A percentile compares a stretch with the other conserved stretches of the same genome.
phyloP scores from a whole-genome alignment of 106 monocot genomes.

The Allium fistulosum region DNA sequence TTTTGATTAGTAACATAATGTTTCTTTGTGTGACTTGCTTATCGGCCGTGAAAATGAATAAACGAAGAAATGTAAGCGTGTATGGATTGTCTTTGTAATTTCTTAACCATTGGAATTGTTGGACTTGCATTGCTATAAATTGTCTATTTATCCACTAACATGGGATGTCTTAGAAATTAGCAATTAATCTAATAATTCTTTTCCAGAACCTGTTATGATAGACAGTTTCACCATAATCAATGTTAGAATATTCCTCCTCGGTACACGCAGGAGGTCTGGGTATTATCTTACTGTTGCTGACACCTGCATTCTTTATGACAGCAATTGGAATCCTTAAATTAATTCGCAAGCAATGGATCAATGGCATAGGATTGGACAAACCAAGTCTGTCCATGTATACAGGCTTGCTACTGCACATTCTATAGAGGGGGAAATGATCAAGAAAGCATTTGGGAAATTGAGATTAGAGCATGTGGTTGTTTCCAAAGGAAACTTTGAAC shows the following conservation, averaged over 20 bases:
- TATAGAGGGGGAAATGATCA: slow-evolving; percentile 94
- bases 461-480: too few species aligned
- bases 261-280: slow-evolving; percentile 95
- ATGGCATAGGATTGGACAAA: slow-evolving; percentile 98
- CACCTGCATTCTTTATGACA: slow-evolving; percentile 94
- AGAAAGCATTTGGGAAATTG: too few species aligned
- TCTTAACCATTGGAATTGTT: too few species aligned
- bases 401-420: slow-evolving; percentile 84
- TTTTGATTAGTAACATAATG: background rate
- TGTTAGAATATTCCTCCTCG: slow-evolving; percentile 64
- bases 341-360: slow-evolving; percentile 98
- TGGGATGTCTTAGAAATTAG: too few species aligned
- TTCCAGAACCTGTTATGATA: too few species aligned
- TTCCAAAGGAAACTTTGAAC: slow-evolving; percentile 85
- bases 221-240: slow-evolving; percentile 3
- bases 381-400: slow-evolving; percentile 82
- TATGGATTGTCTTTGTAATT: too few species aligned
- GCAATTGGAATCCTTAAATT: slow-evolving; percentile 99
- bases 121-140: too few species aligned
- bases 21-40: too few species aligned
- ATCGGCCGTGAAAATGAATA: too few species aligned
- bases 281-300: slow-evolving; percentile 92
- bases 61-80: too few species aligned
- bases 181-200: too few species aligned
- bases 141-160: too few species aligned